A percentile compares a stretch with the other conserved stretches of the same genome.
Evolutionary conservation across 2,329 filamentous ascomycete species (phyloP).

Genomic region (Neoascochyta sp.): DNA sequence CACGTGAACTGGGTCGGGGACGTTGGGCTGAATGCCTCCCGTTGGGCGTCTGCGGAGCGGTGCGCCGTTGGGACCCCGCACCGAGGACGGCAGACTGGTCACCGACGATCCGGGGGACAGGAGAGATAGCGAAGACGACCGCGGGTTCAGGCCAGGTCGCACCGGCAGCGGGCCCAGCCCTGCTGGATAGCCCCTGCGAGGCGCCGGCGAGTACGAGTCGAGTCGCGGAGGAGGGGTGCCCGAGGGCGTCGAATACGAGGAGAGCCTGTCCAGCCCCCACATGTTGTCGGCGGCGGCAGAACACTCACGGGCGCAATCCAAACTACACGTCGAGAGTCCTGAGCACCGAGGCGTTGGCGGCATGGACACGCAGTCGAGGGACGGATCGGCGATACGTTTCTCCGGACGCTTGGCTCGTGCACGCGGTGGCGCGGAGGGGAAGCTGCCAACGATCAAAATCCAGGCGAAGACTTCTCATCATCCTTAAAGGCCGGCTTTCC

Average conservation of each 20-base stretch:
- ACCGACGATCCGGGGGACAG: conserved; percentile 69
- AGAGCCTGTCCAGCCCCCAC: conserved; percentile 83
- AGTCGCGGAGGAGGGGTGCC: conserved; percentile 59
- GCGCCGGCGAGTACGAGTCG: conserved; percentile 68
- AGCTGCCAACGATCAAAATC: conserved; percentile 29
- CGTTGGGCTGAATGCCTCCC: conserved; percentile 50
- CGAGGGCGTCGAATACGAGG: conserved; percentile 63
- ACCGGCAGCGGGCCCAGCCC: conserved; percentile 67
- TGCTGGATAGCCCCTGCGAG: conserved; percentile 64
- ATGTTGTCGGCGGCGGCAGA: no score
- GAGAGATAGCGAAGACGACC: conserved; percentile 76
- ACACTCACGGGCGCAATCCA: conserved; percentile 4
- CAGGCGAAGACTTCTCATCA: conserved; percentile 32
- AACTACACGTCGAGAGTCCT: no score
- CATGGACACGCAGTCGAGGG: no score
- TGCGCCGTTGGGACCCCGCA: conserved; percentile 64
- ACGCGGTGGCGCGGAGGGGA: conserved; percentile 1
- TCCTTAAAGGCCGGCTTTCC: conserved; percentile 23
- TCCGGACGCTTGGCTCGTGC: no score
- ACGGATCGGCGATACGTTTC: no score
- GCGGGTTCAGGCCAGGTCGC: conserved; percentile 64
- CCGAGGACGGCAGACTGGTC: conserved; percentile 65
- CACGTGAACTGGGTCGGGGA: conserved; percentile 67
- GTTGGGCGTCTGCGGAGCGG: conserved; percentile 57
- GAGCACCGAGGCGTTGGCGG: no score